Base-by-base conservation (phyloP, 306 rosid genomes). In the Quercus berberidifolia region DNA sequence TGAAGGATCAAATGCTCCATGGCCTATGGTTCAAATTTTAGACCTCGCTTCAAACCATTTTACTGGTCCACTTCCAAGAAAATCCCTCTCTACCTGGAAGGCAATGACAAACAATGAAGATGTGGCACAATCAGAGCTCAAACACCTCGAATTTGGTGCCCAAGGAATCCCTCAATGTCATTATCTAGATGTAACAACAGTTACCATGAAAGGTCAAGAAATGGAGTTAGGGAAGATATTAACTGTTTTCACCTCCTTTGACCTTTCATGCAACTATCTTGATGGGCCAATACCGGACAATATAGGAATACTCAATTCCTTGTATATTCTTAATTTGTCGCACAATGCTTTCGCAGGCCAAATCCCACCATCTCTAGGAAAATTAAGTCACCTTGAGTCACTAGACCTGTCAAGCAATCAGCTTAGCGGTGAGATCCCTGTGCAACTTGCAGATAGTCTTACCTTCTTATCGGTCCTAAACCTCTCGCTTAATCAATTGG, bases 21-120 rank as follows among this genome's bases (percentile, higher is more conserved):
- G 89, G 91, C 19, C 18, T 0, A 81, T 26, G n/a, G 83, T 88
- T 62, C 91, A 86, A 65, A 88, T 88, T 46, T 20, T 88, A 0
- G 88, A 88, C 71, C 38, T 88, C 1, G 82, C 88, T 17, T 51
- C 63, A 57, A 20, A 57, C 63, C 20, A 57, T 19, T 57, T 57
- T 20, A 20, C 11, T 7, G 28, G 63, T 20, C 20, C 20, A 6
- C 20, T n/a, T 20, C 28, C 62, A 3, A 20, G 8, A 19, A 57
- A 57, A 57, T 13, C 2, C 68, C 30, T 64, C 6, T 26, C n/a
- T 15, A 25, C 31, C 18, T 64, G 70, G 70, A 64, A 28, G 38
- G 70, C 70, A 30, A 86, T 88, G 85, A 68, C 8, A 69, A 65
- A 79, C 17, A 31, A 18, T 23, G 31, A 35, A 35, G 43, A 35